Evolutionary conservation across 2,329 filamentous ascomycete species (phyloP).

Genomic region (Cytospora leucostoma): DNA sequence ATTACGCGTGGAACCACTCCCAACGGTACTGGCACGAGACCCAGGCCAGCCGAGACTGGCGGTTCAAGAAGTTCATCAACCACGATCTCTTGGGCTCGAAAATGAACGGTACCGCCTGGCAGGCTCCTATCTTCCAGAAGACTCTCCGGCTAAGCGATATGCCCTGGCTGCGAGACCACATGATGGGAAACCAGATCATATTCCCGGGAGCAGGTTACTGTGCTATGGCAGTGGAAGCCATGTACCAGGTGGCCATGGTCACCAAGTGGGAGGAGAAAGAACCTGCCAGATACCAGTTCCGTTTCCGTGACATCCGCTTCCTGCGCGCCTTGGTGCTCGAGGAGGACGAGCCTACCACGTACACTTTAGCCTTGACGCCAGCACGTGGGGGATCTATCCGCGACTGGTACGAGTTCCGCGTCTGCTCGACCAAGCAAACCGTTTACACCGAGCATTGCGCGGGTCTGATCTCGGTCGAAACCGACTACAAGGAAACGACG

Average conservation of each 20-base stretch:
- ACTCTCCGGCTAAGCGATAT: slow-evolving; percentile 26
- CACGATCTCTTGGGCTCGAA: slow-evolving; percentile 31
- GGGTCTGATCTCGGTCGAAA: no score
- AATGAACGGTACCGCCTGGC: slow-evolving; percentile 19
- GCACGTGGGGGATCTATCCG: no score
- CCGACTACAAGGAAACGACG: no score
- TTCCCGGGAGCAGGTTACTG: slow-evolving; percentile 28
- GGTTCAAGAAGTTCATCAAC: slow-evolving; percentile 31
- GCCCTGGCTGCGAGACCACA: slow-evolving; percentile 41
- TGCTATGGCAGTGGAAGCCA: slow-evolving; percentile 30
- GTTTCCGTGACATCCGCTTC: no score
- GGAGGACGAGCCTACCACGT: no score
- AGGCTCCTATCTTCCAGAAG: slow-evolving; percentile 26
- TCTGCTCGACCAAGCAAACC: no score
- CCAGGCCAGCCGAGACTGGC: slow-evolving; percentile 35
- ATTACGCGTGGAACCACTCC: slow-evolving; percentile 25
- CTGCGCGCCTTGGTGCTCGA: no score
- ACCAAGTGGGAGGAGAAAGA: neutral
- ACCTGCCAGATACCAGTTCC: no score
- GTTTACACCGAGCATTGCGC: no score
- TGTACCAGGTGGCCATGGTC: neutral
- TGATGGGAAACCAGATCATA: slow-evolving; percentile 37
- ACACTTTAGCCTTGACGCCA: neutral
- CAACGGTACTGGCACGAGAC: slow-evolving; percentile 34
- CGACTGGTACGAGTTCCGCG: no score